Base-by-base conservation (phyloP, 1,284 basidiomycete genomes). In the Taiwanofungus camphoratus region DNA sequence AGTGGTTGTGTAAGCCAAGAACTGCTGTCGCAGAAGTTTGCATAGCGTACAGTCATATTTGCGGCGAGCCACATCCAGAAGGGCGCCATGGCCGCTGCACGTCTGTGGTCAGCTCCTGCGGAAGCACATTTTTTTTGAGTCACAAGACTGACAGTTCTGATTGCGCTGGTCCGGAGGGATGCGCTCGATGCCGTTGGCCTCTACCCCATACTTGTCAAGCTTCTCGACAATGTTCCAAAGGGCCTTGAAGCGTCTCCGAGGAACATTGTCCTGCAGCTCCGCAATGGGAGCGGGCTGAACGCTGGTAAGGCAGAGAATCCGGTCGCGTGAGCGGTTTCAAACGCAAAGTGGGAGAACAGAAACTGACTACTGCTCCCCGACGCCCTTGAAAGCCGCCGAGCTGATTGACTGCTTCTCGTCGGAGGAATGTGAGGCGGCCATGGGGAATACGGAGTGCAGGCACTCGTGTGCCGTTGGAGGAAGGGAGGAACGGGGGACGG, bases 161-260 rank as follows among this genome's bases (percentile, higher is more conserved):
- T 49, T 46, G 24, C 57, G 41, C 35, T 57, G 55, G 15, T 56
- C 52, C 8, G 57, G 55, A 7, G 46, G 52, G 5, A 61, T 49
- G 32, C 59, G 59, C 44, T 61, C 59, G 34, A 61, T 61, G n/a
- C 59, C 59, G 19, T 57, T 54, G 12, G 52, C 50, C 41, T 61
- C 59, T 31, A 59, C 52, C 32, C 58, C 58, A 44, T 52, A 58
- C 32, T 49, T 50, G 45, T 59, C 57, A 15, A 60, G 44, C 30
- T 50, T 49, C 24, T 54, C 53, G 20, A 58, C 56, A 20, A 57
- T 36, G 4, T 29, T 41, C 58, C 58, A 60, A 23, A 60, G 51
- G 42, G 23, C 29, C 41, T 22, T 41, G 38, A 41, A 44, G 15
- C 35, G 39, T 13, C 5, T 39, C 15, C 44, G 44, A 20, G 44